phyloP scores from a whole-genome alignment of 208 protist genomes.

The Acanthamoeba quina region DNA sequence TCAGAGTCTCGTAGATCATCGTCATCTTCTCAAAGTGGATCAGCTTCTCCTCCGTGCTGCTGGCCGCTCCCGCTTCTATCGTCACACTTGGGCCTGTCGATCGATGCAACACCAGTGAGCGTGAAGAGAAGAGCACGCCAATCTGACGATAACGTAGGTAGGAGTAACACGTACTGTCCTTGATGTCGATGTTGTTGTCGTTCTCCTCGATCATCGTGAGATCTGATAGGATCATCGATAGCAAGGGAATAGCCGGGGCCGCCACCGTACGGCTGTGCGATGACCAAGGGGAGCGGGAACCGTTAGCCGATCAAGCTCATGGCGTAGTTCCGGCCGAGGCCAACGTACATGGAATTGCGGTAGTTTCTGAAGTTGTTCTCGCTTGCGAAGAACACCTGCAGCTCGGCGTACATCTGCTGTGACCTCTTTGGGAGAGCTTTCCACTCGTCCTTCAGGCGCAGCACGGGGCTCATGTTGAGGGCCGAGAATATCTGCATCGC shows the following conservation, averaged over 20 bases:
- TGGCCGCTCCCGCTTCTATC: background rate
- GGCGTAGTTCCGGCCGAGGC: background rate
- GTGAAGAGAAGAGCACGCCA: background rate
- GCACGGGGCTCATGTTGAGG: constrained; percentile 63
- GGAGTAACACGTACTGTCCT: background rate
- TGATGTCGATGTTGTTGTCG: constrained; percentile 50
- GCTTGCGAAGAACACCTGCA: constrained; percentile 7
- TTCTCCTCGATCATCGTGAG: constrained; percentile 76
- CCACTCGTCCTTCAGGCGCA: constrained; percentile 51
- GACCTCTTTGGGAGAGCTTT: constrained; percentile 35
- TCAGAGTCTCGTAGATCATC: constrained; percentile 72
- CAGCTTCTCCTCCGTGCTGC: constrained; percentile 43
- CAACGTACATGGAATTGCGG: constrained; percentile 3
- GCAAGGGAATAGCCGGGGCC: constrained; percentile 62
- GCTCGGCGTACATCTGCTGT: constrained; percentile 57
- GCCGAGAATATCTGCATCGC: constrained; percentile 73
- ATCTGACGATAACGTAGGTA: background rate
- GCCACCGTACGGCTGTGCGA: background rate
- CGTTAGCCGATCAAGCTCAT: background rate
- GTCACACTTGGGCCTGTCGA: background rate
- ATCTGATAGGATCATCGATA: constrained; percentile 67
- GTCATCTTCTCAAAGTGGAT: constrained; percentile 76
- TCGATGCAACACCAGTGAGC: background rate
- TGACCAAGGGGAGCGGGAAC: background rate
- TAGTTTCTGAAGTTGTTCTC: constrained; percentile 72